phyloP scores from a whole-genome alignment of 768 basidiomycete genomes.

The Dentipellis sp. region DNA sequence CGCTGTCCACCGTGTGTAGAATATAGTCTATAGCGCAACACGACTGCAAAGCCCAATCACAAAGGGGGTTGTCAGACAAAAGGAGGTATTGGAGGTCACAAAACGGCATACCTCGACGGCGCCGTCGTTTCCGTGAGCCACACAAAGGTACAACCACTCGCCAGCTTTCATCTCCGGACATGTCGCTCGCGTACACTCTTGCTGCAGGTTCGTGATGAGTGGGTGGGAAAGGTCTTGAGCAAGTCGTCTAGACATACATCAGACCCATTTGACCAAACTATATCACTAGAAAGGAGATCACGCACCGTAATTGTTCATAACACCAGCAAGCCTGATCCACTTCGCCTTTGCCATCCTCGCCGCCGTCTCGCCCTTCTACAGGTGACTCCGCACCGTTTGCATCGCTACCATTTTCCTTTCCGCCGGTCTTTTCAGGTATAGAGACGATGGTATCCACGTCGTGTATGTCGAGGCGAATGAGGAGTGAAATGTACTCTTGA shows the following conservation, averaged over 20 bases:
- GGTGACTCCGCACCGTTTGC: slow-evolving; percentile 5
- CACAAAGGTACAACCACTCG: slow-evolving; percentile 95
- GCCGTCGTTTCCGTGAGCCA: slow-evolving; percentile 85
- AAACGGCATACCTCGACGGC: slow-evolving; percentile 63
- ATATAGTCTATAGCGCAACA: slow-evolving; percentile 98
- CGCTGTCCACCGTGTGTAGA: slow-evolving; percentile 85
- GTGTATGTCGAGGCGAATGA: slow-evolving; percentile 81
- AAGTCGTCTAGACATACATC: slow-evolving; percentile 47
- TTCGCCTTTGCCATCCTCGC: slow-evolving; percentile 32
- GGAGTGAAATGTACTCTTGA: slow-evolving; percentile 87
- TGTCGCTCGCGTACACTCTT: slow-evolving; percentile 74
- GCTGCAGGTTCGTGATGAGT: slow-evolving; percentile 74
- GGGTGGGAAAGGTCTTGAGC: slow-evolving; percentile 85
- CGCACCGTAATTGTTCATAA: slow-evolving; percentile 55
- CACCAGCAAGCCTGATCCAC: slow-evolving; percentile 86
- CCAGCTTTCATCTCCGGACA: slow-evolving; percentile 99
- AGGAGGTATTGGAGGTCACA: not conserved
- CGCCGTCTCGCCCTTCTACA: slow-evolving; percentile 23
- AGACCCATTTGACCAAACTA: not conserved
- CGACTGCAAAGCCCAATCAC: slow-evolving; percentile 38
- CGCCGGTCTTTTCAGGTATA: slow-evolving; percentile 39
- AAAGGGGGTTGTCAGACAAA: not conserved
- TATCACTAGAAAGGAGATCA: not conserved
- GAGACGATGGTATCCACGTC: slow-evolving; percentile 78
- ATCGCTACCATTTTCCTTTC: slow-evolving; percentile 11